Base-by-base conservation (phyloP, 495 filamentous ascomycete genomes). In the Ascodesmis nigricans region DNA sequence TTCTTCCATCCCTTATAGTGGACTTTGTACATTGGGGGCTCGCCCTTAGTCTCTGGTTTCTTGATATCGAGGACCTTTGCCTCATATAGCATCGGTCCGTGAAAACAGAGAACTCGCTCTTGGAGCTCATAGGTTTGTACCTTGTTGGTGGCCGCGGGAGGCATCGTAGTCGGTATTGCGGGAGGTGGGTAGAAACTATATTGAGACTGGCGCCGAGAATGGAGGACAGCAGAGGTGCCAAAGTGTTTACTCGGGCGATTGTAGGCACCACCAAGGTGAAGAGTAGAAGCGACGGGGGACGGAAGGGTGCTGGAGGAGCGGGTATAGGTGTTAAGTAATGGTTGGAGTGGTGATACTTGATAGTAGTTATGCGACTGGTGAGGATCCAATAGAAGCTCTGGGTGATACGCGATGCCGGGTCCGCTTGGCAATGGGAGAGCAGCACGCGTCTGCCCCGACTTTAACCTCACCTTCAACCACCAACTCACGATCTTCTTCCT, bases 1-100 rank as follows among this genome's bases (percentile, higher is more conserved):
- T 78, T 78, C 59, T 97, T 97, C 87, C 87, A 95, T 40, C 87
- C 87, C 54, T 93, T 93, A 59, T 97, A 97, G 55, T 97, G 87
- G 30, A 97, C 80, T 42, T 77, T 76, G 53, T 87, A 97, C 50
- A 77, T 69, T 39, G 65, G 75, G 26, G 71, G 65, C 29, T 73
- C 78, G 46, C 75, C 76, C 55, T 72, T 72, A 55, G 78, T 73
- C 15, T 66, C 56, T 29, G 65, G 63, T 33, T 70, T 64, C 36
- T 63, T 64, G 21, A 66, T 54, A 27, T 93, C 84, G 22, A 92
- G 61, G 26, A 97, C 73, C 57, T 93, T 93, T 38, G 87, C 84
- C 56, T 97, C 87, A 52, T 97, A 97, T 11, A 97, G 67, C 50
- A 95, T 70, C 39, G 92, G 82, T 55, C 80, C 76, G 53, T 97